phyloP scores from a whole-genome alignment of 1,284 basidiomycete genomes.

The Polyporus tsugae region DNA sequence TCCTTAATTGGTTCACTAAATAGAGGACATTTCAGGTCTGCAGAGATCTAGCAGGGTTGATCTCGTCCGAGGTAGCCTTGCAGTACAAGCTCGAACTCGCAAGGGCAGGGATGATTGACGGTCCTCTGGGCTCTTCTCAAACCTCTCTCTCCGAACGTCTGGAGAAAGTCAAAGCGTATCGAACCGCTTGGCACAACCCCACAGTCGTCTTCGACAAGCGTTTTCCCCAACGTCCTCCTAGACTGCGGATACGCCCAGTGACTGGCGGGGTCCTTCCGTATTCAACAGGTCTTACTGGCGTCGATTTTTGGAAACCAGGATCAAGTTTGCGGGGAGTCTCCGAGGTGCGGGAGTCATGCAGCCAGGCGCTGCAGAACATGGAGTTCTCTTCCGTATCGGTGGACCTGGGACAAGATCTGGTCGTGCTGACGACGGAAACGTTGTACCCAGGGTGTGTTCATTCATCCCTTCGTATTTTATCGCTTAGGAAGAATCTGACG shows the following conservation, averaged over 20 bases:
- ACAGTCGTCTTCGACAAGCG: constrained; percentile 1
- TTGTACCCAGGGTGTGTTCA: no score
- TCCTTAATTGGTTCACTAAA: not conserved
- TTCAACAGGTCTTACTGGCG: not conserved
- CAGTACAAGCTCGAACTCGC: not conserved
- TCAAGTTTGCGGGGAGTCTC: not conserved
- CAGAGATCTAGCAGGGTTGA: not conserved
- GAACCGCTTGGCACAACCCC: not conserved
- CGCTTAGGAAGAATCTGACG: no score
- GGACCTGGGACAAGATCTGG: no score
- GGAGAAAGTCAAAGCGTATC: not conserved
- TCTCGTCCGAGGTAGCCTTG: not conserved
- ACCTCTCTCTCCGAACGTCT: not conserved
- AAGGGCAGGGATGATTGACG: not conserved
- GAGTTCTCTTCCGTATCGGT: no score
- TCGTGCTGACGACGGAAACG: no score
- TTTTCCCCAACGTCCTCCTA: not conserved
- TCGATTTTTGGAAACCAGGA: not conserved
- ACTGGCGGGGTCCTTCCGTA: not conserved
- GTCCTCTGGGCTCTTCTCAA: not conserved
- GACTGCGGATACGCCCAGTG: not conserved
- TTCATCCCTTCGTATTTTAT: no score
- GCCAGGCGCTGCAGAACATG: no score
- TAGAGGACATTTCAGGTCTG: not conserved
- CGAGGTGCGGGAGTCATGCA: not conserved